Conservation (phyloP, 352 stramenopile genomes). For the Globisporangium apiculatum region DNA sequence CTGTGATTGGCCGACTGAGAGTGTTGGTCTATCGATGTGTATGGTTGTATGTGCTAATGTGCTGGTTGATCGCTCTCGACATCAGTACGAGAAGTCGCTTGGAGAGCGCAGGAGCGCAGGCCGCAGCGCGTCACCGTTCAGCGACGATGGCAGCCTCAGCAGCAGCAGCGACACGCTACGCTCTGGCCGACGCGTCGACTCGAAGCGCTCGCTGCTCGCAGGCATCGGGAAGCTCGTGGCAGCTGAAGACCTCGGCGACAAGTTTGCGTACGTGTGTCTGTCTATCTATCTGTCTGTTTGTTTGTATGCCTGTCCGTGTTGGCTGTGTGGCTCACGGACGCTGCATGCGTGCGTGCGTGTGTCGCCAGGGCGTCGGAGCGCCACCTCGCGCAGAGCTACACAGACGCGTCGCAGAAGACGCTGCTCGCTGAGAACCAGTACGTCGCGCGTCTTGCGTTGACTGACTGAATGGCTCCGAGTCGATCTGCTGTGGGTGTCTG, state of each 20-base stretch:
- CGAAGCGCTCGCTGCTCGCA: conserved; percentile 57
- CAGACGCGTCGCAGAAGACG: conserved; percentile 46
- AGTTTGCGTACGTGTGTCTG: conserved; percentile 24
- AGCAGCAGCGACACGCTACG: conserved; percentile 24
- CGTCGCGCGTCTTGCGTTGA: conserved; percentile 4
- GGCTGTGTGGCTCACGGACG: too few relatives aligned
- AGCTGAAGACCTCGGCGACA: conserved; percentile 33
- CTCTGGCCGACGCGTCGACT: conserved; percentile 36
- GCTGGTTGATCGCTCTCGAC: too few relatives aligned
- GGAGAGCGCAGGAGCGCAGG: conserved; percentile 3
- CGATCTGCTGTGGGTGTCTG: too few relatives aligned
- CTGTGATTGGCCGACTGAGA: too few relatives aligned
- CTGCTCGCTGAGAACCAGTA: conserved; percentile 69
- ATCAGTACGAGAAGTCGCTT: conserved; percentile 23
- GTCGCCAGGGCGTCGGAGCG: conserved; percentile 21
- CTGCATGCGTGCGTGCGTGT: not conserved
- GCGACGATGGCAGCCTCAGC: conserved; percentile 1
- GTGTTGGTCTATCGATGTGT: not conserved
- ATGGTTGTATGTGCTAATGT: too few relatives aligned
- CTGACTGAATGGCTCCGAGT: too few relatives aligned
- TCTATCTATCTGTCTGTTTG: not conserved
- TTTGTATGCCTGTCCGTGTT: too few relatives aligned
- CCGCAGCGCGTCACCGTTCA: conserved; percentile 6
- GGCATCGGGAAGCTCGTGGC: conserved; percentile 72
- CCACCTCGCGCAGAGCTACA: conserved; percentile 47